These are phyloP conservation scores for Cucumis melo DNA, from an alignment of 306 rosid genomes.

Conservation along the genomic window DNA sequence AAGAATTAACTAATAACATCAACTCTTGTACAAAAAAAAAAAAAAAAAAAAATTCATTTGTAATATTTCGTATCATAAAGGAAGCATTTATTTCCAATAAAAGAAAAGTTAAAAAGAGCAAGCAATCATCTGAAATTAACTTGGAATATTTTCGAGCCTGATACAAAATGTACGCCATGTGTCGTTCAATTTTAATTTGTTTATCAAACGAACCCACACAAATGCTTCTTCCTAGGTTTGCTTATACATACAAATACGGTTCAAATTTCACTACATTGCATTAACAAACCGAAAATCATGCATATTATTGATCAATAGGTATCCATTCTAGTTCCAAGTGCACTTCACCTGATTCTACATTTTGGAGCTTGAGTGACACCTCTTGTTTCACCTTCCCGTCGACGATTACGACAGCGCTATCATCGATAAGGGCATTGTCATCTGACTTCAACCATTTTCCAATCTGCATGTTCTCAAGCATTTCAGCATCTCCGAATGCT, in stretches of 20 bases:
- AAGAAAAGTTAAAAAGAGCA: not conserved
- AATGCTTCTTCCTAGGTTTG: conserved; percentile 2
- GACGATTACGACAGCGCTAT: conserved; percentile 55
- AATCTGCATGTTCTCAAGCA: conserved; percentile 84
- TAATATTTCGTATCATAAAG: not conserved
- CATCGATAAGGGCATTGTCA: conserved; percentile 69
- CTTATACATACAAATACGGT: not conserved
- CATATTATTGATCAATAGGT: conserved; percentile 72
- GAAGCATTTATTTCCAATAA: not conserved
- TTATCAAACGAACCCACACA: not conserved
- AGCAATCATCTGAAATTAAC: not conserved
- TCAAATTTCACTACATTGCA: not conserved
- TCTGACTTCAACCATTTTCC: conserved; percentile 91
- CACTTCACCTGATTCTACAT: conserved; percentile 79
- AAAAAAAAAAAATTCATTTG: too few species aligned
- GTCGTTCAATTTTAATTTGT: not conserved
- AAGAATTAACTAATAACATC: not conserved
- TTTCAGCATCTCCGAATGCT: conserved; percentile 85
- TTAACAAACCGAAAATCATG: not conserved
- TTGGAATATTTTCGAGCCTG: not conserved
- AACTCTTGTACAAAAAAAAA: too few species aligned
- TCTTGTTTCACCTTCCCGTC: conserved; percentile 70
- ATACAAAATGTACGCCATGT: not conserved
- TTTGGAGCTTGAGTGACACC: conserved; percentile 68
- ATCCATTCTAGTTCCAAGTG: conserved; percentile 81